phyloP scores from a whole-genome alignment of 768 basidiomycete genomes.

The Cyclocybe cylindracea region DNA sequence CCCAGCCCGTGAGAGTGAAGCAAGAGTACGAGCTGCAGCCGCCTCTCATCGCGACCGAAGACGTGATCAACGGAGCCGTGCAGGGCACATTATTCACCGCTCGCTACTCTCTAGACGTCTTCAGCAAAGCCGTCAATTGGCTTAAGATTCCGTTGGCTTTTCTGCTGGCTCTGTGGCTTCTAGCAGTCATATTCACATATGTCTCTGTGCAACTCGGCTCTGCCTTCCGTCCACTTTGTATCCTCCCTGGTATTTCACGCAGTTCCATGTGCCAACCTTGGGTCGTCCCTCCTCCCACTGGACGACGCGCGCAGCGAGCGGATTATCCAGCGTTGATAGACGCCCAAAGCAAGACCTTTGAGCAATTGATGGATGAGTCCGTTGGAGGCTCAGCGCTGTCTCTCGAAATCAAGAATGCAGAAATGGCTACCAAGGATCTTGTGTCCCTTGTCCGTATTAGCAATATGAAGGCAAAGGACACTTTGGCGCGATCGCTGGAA shows the following conservation, averaged over 20 bases:
- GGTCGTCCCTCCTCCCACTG: background rate
- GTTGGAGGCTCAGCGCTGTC: slow-evolving; percentile 61
- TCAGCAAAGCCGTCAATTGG: slow-evolving; percentile 45
- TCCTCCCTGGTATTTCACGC: slow-evolving; percentile 58
- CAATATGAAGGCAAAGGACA: slow-evolving; percentile 59
- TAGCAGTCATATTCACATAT: slow-evolving; percentile 43
- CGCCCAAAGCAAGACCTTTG: slow-evolving; percentile 62
- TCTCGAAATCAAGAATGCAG: slow-evolving; percentile 71
- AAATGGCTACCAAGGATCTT: slow-evolving; percentile 76
- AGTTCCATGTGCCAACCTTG: slow-evolving; percentile 40
- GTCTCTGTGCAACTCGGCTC: slow-evolving; percentile 45
- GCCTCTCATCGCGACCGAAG: slow-evolving; percentile 21
- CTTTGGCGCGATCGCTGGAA: slow-evolving; percentile 48
- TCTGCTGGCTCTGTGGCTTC: slow-evolving; percentile 50
- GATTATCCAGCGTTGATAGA: slow-evolving; percentile 65
- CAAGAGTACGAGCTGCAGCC: background rate
- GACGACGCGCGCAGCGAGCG: slow-evolving; percentile 39
- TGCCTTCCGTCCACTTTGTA: slow-evolving; percentile 59
- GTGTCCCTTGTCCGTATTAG: slow-evolving; percentile 63
- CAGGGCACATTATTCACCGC: slow-evolving; percentile 28
- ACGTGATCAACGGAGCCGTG: slow-evolving; percentile 28
- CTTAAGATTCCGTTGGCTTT: slow-evolving; percentile 59
- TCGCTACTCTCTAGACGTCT: slow-evolving; percentile 48
- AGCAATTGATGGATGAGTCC: slow-evolving; percentile 60
- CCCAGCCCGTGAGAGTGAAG: background rate